Percentiles rank a stretch among this genome's conserved stretches.
These are phyloP conservation scores for Cochlearia excelsa DNA, from an alignment of 345 rosid species.

Conservation along the genomic window DNA sequence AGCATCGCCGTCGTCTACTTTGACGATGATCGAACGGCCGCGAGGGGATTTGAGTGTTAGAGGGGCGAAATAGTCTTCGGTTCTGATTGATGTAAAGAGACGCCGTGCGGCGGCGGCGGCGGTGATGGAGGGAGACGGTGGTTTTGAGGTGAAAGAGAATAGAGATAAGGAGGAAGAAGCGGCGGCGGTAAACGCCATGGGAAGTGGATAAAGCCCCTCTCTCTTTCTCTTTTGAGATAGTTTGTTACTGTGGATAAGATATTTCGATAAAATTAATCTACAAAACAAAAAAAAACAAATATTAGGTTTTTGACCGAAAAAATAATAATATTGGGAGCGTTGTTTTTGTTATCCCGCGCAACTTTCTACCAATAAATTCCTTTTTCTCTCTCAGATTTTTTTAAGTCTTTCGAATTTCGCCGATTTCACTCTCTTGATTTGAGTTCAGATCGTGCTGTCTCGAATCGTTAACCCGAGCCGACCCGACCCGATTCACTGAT, in stretches of 20 bases:
- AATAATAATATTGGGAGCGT: too few species aligned
- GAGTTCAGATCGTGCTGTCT: too few species aligned
- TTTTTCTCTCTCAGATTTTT: too few species aligned
- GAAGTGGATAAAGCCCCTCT: not conserved
- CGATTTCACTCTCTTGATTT: too few species aligned
- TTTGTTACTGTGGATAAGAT: slow-evolving; percentile 28
- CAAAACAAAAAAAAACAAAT: too few species aligned
- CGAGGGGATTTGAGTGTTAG: slow-evolving; percentile 26
- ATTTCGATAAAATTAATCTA: not conserved
- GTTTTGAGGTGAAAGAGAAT: slow-evolving; percentile 31
- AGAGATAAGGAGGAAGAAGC: slow-evolving; percentile 36
- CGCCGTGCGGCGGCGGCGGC: slow-evolving; percentile 9
- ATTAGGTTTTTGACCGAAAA: too few species aligned
- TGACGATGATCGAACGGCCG: slow-evolving; percentile 45
- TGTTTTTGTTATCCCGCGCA: too few species aligned
- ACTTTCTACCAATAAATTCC: too few species aligned
- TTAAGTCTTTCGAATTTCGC: too few species aligned
- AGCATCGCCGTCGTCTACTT: slow-evolving; percentile 69
- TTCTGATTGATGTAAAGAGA: slow-evolving; percentile 22
- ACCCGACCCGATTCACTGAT: slow-evolving; percentile 17
- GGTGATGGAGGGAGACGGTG: slow-evolving; percentile 16
- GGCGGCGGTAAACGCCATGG: slow-evolving; percentile 38
- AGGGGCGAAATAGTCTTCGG: slow-evolving; percentile 28
- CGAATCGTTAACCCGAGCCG: slow-evolving; percentile 10
- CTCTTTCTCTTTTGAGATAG: not conserved